Percentiles rank a stretch among this genome's conserved stretches.
phyloP scores from a whole-genome alignment of 441 rosid genomes.

The Corymbia calophylla region DNA sequence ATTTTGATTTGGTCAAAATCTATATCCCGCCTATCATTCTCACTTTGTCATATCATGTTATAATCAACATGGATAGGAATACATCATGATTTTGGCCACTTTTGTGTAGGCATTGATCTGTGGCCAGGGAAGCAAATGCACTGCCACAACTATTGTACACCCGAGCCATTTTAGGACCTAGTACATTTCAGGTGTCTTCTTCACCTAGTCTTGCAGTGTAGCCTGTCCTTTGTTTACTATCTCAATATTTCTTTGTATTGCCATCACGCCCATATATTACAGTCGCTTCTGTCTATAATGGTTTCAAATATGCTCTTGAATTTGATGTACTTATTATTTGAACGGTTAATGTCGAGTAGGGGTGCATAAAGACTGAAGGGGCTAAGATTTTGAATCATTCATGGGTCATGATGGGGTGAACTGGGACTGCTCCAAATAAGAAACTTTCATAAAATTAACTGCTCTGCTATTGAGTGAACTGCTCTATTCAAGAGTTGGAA shows the following conservation, averaged over 20 bases:
- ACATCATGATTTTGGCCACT: background rate
- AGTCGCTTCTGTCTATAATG: background rate
- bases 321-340: background rate
- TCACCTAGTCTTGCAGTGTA: background rate
- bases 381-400: background rate
- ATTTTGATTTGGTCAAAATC: background rate
- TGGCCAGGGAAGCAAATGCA: slow-evolving; percentile 97
- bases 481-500: background rate
- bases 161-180: slow-evolving; percentile 55
- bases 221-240: background rate
- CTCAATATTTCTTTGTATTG: background rate
- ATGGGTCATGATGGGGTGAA: background rate
- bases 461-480: background rate
- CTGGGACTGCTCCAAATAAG: background rate
- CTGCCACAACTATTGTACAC: slow-evolving; percentile 82
- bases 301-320: background rate
- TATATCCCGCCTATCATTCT: background rate
- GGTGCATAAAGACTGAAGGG: background rate
- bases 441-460: background rate
- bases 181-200: slow-evolving; percentile 30
- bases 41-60: background rate
- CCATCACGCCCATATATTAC: background rate
- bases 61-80: background rate
- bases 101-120: slow-evolving; percentile 40
- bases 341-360: background rate